Base-by-base conservation (phyloP, 192 early-diverging fungal species). In the Coemansia biformis region DNA sequence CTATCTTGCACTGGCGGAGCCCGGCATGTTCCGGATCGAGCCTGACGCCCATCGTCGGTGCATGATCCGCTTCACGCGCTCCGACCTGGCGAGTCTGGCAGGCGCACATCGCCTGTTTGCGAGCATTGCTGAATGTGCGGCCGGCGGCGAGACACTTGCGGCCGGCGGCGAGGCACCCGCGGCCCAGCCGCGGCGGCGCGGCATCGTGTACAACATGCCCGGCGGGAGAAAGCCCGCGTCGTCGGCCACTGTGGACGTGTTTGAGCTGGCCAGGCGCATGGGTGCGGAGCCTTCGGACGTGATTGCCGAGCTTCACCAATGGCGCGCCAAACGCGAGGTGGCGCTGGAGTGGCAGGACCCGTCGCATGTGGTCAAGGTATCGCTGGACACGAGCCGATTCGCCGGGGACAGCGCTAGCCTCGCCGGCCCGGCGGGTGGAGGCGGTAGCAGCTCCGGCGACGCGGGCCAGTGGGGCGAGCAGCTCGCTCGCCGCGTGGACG, bases 271-370 rank as follows among this genome's bases (percentile, higher is more conserved):
- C 8, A 14, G 8, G 3, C 34, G 38, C 17, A 18, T 54, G 42
- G 38, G 37, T 12, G 29, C 35, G 9, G 30, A 48, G 12, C 39
- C 55, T 8, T 36, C 55, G 1, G 67, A 71, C 5, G 47, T 55
- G 5, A 33, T 44, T 1, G 17, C 67, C 9, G 67, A 71, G 41
- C 67, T 71, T 23, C 49, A 71, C 40, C 54, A 51, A 32, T 71
- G 67, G 67, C 60, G 67, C 2, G 67, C 60, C 22, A 63, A 53
- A 23, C 61, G 61, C 13, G 67, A 71, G 37, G 43, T 71, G 12
- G 38, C 55, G 13, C 35, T 71, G 13, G 59, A 62, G 17, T 71
- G 67, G 67, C 67, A 51, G 17, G 67, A 63, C 5, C 67, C 67
- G 6, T 71, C 67, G 10, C 48, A 50, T 28, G 55, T 71, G 18